phyloP scores from a whole-genome alignment of 2,329 filamentous ascomycete genomes.

The Apiospora phragmitis region DNA sequence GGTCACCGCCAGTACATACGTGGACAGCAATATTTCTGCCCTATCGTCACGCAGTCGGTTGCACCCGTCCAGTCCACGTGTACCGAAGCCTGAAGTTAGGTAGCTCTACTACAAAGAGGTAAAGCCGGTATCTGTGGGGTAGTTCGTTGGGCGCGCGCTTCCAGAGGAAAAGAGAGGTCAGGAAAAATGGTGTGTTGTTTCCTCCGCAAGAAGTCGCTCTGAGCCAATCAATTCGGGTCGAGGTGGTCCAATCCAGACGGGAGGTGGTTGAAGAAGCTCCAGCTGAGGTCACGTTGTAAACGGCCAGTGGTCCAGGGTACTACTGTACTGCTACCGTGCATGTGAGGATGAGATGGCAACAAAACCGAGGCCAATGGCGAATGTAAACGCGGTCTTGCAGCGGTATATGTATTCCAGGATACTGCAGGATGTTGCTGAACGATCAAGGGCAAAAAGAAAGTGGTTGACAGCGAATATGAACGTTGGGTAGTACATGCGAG shows the following conservation, averaged over 20 bases:
- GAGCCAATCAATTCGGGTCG: slow-evolving; percentile 12
- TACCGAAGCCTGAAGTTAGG: slow-evolving; percentile 10
- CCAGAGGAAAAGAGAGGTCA: background rate
- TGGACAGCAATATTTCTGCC: slow-evolving; percentile 14
- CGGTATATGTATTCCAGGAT: background rate
- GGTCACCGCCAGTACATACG: slow-evolving; percentile 11
- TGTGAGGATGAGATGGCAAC: background rate
- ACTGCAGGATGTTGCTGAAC: slow-evolving; percentile 14
- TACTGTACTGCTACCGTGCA: background rate
- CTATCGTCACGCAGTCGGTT: slow-evolving; percentile 16
- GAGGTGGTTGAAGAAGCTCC: slow-evolving; percentile 4
- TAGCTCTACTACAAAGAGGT: background rate
- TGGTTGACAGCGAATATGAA: slow-evolving; percentile 6
- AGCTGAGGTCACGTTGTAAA: slow-evolving; percentile 1
- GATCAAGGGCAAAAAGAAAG: slow-evolving; percentile 3
- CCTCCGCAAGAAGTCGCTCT: slow-evolving; percentile 1
- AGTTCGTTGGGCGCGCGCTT: slow-evolving; percentile 12
- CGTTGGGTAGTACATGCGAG: slow-evolving; percentile 5
- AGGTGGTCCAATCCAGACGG: slow-evolving; percentile 5
- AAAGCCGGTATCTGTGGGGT: slow-evolving; percentile 13
- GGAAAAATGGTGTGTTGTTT: slow-evolving; percentile 10
- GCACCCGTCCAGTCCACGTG: slow-evolving; percentile 17
- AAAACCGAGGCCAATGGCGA: background rate
- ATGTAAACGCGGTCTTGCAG: slow-evolving; percentile 9
- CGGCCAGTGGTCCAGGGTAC: slow-evolving; percentile 2